Base-by-base conservation (phyloP, 768 basidiomycete genomes). In the Naganishia vishniacii region DNA sequence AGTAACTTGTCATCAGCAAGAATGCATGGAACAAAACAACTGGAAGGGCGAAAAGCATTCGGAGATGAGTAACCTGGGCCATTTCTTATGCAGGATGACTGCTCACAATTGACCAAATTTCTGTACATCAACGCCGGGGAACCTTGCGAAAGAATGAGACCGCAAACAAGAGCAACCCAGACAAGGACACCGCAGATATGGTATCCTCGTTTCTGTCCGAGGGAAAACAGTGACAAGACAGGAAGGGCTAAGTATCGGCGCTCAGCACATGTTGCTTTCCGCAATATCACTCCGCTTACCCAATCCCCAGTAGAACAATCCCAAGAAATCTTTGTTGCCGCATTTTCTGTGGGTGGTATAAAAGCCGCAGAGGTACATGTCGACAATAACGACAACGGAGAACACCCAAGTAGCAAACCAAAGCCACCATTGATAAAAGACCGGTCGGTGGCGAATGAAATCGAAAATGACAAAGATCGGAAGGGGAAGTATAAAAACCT, bases 11-110 rank as follows among this genome's bases (percentile, higher is more conserved):
- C 72, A 87, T 89, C 20, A 92, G 83, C 65, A 94, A 78, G 76
- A 93, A 91, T 3, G 79, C 81, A 66, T 91, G 87, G 74, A 88
- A 93, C n/a, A 88, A 71, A 59, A 86, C 75, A 70, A 88, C 87
- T 78, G 86, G 84, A 31, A 41, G 41, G 13, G 49, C 41, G n/a
- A 23, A 26, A 23, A 34, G 26, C n/a, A n/a, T n/a, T n/a, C n/a
- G n/a, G n/a, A n/a, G 70, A 88, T 81, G 75, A n/a, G 85, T 64
- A 29, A 67, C 34, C 40, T 32, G n/a, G 16, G 3, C 0, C 16
- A 23, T 45, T 9, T 41, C 34, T 40, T 12, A 15, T n/a, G n/a
- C n/a, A 34, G 31, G 28, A 31, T 11, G 44, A 28, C n/a, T 41
- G 71, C 66, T 69, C 34, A 71, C 62, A 74, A 53, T 72, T 71